A percentile compares a stretch with the other conserved stretches of the same genome.
Evolutionary conservation across 2,329 filamentous ascomycete genomes (phyloP).

Genomic region (Cadophora sp.): DNA sequence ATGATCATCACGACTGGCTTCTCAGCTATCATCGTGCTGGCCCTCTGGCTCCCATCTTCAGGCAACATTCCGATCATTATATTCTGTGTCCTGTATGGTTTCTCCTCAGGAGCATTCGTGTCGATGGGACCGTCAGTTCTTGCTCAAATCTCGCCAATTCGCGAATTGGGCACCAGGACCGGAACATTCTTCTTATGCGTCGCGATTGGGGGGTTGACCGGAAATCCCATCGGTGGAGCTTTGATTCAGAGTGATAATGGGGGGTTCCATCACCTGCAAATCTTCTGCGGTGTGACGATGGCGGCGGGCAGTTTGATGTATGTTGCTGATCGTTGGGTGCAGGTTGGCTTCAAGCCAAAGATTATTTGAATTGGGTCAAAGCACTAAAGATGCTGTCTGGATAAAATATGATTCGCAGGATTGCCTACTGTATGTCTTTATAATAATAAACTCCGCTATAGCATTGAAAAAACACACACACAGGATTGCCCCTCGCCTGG

Average conservation of each 20-base stretch:
- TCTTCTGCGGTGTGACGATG: conserved; percentile 67
- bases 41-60: conserved; percentile 59
- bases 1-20: conserved; percentile 56
- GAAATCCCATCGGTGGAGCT: conserved; percentile 71
- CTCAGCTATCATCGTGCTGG: conserved; percentile 56
- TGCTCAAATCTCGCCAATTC: conserved; percentile 73
- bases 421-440: neutral
- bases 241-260: conserved; percentile 60
- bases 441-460: too few species aligned
- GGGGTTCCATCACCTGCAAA: conserved; percentile 57
- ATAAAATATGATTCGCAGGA: neutral
- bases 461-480: too few species aligned
- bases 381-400: neutral
- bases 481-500: too few species aligned
- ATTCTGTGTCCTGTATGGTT: conserved; percentile 73
- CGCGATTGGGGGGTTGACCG: conserved; percentile 69
- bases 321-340: conserved; percentile 46
- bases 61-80: conserved; percentile 64
- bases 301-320: conserved; percentile 51
- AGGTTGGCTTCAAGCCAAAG: conserved; percentile 39
- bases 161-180: conserved; percentile 71
- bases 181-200: conserved; percentile 69
- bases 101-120: conserved; percentile 71
- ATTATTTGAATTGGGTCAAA: conserved; percentile 32
- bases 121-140: conserved; percentile 68